phyloP scores from a whole-genome alignment of 352 stramenopile species.

The Phytophthora parvispora region DNA sequence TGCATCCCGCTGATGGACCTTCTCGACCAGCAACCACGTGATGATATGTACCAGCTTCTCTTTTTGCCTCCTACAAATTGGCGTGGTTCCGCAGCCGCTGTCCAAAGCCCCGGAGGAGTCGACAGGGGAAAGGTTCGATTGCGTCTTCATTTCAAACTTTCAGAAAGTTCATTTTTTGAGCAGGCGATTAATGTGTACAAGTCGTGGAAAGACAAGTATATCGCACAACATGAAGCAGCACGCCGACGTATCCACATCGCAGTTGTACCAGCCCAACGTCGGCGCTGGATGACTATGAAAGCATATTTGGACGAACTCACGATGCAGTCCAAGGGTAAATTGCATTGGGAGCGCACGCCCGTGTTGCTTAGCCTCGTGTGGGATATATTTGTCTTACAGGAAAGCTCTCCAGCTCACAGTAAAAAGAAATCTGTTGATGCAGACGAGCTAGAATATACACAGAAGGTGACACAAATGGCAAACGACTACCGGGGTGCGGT shows the following conservation, averaged over 20 bases:
- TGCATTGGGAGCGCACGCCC: constrained; percentile 77
- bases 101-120: not conserved
- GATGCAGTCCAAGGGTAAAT: constrained; percentile 48
- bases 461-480: constrained; percentile 48
- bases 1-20: constrained; percentile 76
- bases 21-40: constrained; percentile 67
- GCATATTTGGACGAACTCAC: constrained; percentile 66
- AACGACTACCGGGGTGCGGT: constrained; percentile 57
- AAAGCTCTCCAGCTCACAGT: constrained; percentile 22
- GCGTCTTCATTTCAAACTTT: constrained; percentile 58
- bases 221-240: constrained; percentile 64
- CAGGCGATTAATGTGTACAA: constrained; percentile 76
- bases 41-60: constrained; percentile 66
- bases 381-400: constrained; percentile 71
- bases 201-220: constrained; percentile 67
- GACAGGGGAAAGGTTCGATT: constrained; percentile 56
- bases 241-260: constrained; percentile 66
- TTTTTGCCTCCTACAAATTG: constrained; percentile 31
- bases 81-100: constrained; percentile 1
- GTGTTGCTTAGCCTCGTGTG: constrained; percentile 74
- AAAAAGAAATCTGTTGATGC: constrained; percentile 10
- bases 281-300: constrained; percentile 70
- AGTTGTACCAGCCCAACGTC: constrained; percentile 69
- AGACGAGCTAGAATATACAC: constrained; percentile 43
- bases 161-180: constrained; percentile 71